Evolutionary conservation across 108 stramenopile species (phyloP), one percentile per base, ranked within the genome.

Genomic region (Hondaea fermentalgiana): DNA sequence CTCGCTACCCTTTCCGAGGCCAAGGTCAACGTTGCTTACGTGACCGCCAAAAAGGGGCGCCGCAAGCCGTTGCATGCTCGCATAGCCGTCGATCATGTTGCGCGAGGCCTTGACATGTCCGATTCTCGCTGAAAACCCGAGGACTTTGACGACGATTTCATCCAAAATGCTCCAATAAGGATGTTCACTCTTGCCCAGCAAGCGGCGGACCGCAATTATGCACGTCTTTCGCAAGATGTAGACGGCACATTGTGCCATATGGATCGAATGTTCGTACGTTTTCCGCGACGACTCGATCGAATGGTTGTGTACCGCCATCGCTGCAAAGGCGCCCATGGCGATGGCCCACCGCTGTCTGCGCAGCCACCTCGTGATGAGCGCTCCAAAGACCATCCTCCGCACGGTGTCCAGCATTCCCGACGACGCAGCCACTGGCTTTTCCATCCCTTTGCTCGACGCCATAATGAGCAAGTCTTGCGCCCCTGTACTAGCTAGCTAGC

Each of bases 71-170:
- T 83, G 76, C n/a, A 83, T 83, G 12, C 14, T 53, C 10, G 45
- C 76, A 35, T 83, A 53, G 6, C 45, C 19, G 49, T 53, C 51
- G 3, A 47, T 53, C 76, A 83, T 35, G 25, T 25, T 83, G 6
- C 76, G 45, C 45, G 76, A 53, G n/a, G 76, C 76, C n/a, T 43
- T 83, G 25, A 83, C 76, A 35, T 83, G 76, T 10, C 76, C 76
- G 49, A 83, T 83, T 6, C 76, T 10, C 3, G 76, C 76, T 23
- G 76, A 12, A 83, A 83, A 83, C 6, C 49, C 76, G 25, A 83
- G 12, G 10, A 28, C n/a, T 3, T 53, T 47, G 14, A 83, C 76
- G 25, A 35, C 6, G 23, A 83, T 83, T 23, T 83, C 76, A 17
- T 83, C 76, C n/a, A 83, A 12, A 43, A 53, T 47, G 17, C 14